These are phyloP conservation scores for Kurtzmaniella quercitrusa DNA, from an alignment of 1,139 yeast genomes.

Conservation along the genomic window DNA sequence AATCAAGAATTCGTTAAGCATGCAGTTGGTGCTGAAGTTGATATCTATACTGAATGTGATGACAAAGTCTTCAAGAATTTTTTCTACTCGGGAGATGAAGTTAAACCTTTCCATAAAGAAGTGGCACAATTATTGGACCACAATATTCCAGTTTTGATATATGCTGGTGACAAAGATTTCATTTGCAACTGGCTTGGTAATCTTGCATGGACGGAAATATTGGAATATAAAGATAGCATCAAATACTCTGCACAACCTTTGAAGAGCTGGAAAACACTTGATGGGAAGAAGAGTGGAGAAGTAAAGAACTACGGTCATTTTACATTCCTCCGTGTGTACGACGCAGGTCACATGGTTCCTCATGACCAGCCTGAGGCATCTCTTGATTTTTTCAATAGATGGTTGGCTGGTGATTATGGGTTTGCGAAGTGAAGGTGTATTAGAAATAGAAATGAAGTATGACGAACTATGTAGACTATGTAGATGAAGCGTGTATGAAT, in stretches of 20 bases:
- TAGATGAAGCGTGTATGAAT: too few species aligned
- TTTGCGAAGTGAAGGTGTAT: constrained; percentile 12
- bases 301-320: constrained; percentile 51
- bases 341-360: constrained; percentile 79
- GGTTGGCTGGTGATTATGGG: constrained; percentile 56
- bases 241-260: constrained; percentile 23
- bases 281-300: constrained; percentile 52
- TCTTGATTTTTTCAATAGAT: constrained; percentile 72
- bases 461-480: too few species aligned
- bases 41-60: constrained; percentile 53
- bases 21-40: constrained; percentile 60
- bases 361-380: constrained; percentile 74
- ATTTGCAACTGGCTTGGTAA: constrained; percentile 40
- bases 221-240: constrained; percentile 26
- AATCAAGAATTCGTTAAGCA: constrained; percentile 56
- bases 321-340: constrained; percentile 59
- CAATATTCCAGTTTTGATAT: constrained; percentile 35
- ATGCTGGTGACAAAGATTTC: constrained; percentile 39
- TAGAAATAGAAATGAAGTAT: too few species aligned
- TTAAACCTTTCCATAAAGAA: constrained; percentile 61
- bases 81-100: constrained; percentile 54
- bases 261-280: constrained; percentile 37
- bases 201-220: constrained; percentile 30
- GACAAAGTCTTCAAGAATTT: constrained; percentile 54
- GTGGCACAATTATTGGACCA: constrained; percentile 56